phyloP scores from a whole-genome alignment of 176 grass and related monocot species.

The Thalia dealbata region DNA sequence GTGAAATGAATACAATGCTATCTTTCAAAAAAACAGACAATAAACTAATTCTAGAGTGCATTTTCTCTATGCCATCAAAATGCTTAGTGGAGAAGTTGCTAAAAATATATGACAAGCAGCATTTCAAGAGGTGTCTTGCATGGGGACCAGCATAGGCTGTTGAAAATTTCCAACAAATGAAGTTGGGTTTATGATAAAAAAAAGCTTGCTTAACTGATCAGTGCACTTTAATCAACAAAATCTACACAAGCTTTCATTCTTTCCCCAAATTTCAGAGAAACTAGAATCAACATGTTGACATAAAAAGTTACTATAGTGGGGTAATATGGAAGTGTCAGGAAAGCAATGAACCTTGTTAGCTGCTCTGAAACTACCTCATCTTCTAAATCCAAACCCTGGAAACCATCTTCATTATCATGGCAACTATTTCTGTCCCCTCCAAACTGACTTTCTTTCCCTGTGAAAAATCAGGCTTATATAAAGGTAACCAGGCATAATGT shows the following conservation, averaged over 20 bases:
- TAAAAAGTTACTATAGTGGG: background rate
- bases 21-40: too few species aligned
- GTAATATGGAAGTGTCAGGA: background rate
- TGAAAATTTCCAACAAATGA: background rate
- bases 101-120: too few species aligned
- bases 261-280: background rate
- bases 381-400: constrained; percentile 38
- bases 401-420: background rate
- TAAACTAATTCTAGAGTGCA: too few species aligned
- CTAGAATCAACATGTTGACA: background rate
- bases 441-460: background rate
- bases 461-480: background rate
- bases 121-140: too few species aligned
- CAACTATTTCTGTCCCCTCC: constrained; percentile 18
- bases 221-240: background rate
- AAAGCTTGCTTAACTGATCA: background rate
- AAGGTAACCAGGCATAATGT: background rate
- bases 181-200: background rate
- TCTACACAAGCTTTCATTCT: background rate
- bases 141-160: background rate
- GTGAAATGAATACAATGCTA: too few species aligned
- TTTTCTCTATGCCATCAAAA: too few species aligned
- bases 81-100: too few species aligned
- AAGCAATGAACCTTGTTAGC: constrained; percentile 57
- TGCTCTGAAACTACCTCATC: constrained; percentile 94